These are phyloP conservation scores for Amaranthus hypochondriacus DNA, from an alignment of 148 eudicot genomes.

Conservation along the genomic window DNA sequence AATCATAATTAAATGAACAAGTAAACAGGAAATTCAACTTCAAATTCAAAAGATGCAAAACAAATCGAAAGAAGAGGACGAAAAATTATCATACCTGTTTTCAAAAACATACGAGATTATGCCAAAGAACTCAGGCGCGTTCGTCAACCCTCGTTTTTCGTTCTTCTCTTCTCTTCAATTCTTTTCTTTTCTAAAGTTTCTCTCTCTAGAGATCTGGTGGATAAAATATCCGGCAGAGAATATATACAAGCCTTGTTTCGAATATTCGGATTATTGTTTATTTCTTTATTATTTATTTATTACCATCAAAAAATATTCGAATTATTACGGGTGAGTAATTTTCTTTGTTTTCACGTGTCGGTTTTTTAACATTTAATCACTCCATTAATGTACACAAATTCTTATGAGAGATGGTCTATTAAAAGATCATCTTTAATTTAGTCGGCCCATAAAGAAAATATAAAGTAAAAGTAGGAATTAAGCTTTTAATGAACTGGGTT, in stretches of 20 bases:
- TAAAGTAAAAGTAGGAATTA: no score
- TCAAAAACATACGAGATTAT: conserved; percentile 21
- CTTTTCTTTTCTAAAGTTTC: not conserved
- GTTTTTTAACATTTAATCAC: no score
- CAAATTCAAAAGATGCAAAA: not conserved
- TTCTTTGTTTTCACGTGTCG: no score
- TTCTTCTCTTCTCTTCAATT: not conserved
- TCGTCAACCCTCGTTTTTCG: not conserved
- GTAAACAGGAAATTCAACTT: not conserved
- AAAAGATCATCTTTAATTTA: no score
- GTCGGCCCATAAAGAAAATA: no score
- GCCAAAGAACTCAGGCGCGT: not conserved
- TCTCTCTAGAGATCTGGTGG: not conserved
- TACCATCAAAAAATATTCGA: no score
- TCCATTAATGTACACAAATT: no score
- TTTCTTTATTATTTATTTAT: no score
- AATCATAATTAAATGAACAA: not conserved
- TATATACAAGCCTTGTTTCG: conserved; percentile 1
- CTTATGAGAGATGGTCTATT: no score
- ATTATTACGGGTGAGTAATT: no score
- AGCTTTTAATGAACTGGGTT: no score
- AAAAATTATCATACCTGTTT: conserved; percentile 13
- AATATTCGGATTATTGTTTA: conserved; percentile 23
- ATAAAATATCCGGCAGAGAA: not conserved
- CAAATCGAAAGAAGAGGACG: not conserved